Conservation (phyloP, 1,284 basidiomycete species). For the Apiotrichum brassicae region DNA sequence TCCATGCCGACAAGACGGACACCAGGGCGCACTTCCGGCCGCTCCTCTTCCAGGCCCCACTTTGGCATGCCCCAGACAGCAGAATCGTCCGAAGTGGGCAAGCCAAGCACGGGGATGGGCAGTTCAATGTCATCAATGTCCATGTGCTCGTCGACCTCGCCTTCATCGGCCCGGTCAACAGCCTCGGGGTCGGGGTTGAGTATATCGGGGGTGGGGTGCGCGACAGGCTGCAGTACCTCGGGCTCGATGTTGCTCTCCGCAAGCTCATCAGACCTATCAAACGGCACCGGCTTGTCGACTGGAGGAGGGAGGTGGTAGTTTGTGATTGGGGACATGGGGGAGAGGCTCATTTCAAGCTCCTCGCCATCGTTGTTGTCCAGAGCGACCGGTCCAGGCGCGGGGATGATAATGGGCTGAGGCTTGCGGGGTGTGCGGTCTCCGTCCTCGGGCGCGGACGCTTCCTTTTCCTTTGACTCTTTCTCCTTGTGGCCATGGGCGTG, state of each 20-base stretch:
- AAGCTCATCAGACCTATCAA: not conserved
- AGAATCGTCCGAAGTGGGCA: slow-evolving; percentile 17
- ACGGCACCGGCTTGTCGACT: no score
- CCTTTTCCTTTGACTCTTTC: not conserved
- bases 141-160: slow-evolving; percentile 13
- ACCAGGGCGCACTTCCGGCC: slow-evolving; percentile 37
- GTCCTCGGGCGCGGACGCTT: not conserved
- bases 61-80: slow-evolving; percentile 43
- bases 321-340: not conserved
- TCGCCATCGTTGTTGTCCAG: not conserved
- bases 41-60: slow-evolving; percentile 41
- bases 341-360: not conserved
- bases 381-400: slow-evolving; percentile 1
- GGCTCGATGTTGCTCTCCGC: not conserved
- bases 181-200: not conserved
- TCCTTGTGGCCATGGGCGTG: not conserved
- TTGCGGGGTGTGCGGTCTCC: slow-evolving; percentile 15
- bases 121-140: slow-evolving; percentile 23
- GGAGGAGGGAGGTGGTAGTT: not conserved
- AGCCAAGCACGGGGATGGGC: slow-evolving; percentile 11
- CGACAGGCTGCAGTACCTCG: slow-evolving; percentile 1
- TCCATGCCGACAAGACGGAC: slow-evolving; percentile 40
- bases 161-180: slow-evolving; percentile 2
- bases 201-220: not conserved
- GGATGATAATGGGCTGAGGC: slow-evolving; percentile 7